A percentile compares a stretch with the other conserved stretches of the same genome.
Conservation (phyloP, 192 early-diverging fungal genomes). For the Paraglomus occultum region DNA sequence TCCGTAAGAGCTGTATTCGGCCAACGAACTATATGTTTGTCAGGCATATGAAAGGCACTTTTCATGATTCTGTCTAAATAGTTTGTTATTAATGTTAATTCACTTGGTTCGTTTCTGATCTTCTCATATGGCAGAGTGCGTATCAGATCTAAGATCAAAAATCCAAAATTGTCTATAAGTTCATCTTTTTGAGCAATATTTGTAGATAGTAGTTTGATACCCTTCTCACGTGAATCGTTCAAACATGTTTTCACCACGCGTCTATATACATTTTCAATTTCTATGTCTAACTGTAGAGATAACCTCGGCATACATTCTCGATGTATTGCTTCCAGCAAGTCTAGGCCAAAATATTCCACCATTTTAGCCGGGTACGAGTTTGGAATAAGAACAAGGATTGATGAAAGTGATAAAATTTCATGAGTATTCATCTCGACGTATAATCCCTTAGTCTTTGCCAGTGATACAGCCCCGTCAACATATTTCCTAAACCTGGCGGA, state of each 20-base stretch:
- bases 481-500: slow-evolving; percentile 4
- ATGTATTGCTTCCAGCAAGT: not conserved
- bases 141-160: not conserved
- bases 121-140: not conserved
- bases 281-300: not conserved
- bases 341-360: slow-evolving; percentile 2
- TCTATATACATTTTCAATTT: not conserved
- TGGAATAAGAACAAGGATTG: slow-evolving; percentile 6
- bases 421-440: not conserved
- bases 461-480: not conserved
- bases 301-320: not conserved
- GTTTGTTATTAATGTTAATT: slow-evolving; percentile 78
- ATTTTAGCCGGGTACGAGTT: not conserved
- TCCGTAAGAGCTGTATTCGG: too few relatives aligned
- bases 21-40: too few relatives aligned
- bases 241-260: not conserved
- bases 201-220: not conserved
- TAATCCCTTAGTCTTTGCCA: slow-evolving; percentile 5
- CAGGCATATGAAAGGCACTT: too few relatives aligned
- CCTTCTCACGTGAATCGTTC: not conserved
- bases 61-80: too few relatives aligned
- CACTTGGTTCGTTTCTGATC: not conserved
- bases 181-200: not conserved
- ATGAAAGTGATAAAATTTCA: slow-evolving; percentile 3
- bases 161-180: not conserved